phyloP scores from a whole-genome alignment of 2,329 filamentous ascomycete species.

The Sphaerostilbella broomeana region DNA sequence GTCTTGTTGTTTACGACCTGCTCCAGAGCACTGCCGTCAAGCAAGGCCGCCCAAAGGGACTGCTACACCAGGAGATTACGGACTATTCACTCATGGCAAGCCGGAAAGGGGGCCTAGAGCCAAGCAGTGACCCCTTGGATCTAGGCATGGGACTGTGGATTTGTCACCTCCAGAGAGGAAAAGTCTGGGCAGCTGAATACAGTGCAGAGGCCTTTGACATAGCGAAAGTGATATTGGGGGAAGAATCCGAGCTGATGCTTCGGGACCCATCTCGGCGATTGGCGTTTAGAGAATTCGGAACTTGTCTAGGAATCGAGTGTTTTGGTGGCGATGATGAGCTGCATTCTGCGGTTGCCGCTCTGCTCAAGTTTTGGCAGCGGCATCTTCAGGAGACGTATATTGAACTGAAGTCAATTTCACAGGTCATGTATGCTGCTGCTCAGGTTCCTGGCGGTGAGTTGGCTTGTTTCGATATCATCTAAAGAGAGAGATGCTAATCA shows the following conservation, averaged over 20 bases:
- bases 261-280: slow-evolving; percentile 27
- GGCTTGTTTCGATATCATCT: background rate
- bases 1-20: slow-evolving; percentile 44
- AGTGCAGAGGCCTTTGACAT: slow-evolving; percentile 23
- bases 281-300: slow-evolving; percentile 50
- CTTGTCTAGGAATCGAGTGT: slow-evolving; percentile 41
- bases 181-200: slow-evolving; percentile 41
- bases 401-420: slow-evolving; percentile 44
- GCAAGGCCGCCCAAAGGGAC: slow-evolving; percentile 12
- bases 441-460: slow-evolving; percentile 48
- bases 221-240: slow-evolving; percentile 20
- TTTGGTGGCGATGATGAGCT: slow-evolving; percentile 29
- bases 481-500: background rate
- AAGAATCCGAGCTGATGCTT: slow-evolving; percentile 17
- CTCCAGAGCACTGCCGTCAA: slow-evolving; percentile 36
- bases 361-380: slow-evolving; percentile 31
- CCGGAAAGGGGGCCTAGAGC: slow-evolving; percentile 31
- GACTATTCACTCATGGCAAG: slow-evolving; percentile 45
- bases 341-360: slow-evolving; percentile 17
- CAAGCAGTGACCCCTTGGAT: slow-evolving; percentile 47
- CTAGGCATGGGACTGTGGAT: slow-evolving; percentile 55
- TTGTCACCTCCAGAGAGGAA: slow-evolving; percentile 42
- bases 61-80: slow-evolving; percentile 41
- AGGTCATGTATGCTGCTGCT: slow-evolving; percentile 51
- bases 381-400: slow-evolving; percentile 22